Evolutionary conservation across 2,329 filamentous ascomycete species (phyloP).

Genomic region (Cordyceps fumosorosea): DNA sequence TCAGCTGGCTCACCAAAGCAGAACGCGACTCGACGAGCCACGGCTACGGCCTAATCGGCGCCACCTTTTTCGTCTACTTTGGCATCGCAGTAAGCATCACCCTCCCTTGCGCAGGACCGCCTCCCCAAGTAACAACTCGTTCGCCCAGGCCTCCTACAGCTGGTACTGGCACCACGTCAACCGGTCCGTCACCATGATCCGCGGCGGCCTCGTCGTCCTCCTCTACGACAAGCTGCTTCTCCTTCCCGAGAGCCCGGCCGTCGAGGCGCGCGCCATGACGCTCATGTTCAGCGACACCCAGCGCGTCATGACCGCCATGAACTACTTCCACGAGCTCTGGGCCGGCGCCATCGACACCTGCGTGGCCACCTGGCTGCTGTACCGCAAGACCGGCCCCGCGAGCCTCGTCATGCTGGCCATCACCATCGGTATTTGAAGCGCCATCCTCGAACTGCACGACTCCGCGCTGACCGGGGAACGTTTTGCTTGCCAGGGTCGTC

Average conservation of each 20-base stretch:
- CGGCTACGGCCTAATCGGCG: not conserved
- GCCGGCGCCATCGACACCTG: not conserved
- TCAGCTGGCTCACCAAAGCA: not conserved
- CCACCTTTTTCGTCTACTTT: conserved; percentile 1
- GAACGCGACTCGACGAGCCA: not conserved
- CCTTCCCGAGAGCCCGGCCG: not conserved
- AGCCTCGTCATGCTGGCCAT: not conserved
- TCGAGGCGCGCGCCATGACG: not conserved
- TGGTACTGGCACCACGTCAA: conserved; percentile 8
- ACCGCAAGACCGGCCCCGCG: not conserved
- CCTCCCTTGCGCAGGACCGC: not conserved
- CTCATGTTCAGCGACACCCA: conserved; percentile 9
- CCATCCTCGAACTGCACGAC: not conserved
- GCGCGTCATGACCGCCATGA: conserved; percentile 2
- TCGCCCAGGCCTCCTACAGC: not conserved
- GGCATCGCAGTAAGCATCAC: not conserved
- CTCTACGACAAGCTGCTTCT: conserved; percentile 4
- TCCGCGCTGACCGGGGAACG: not conserved
- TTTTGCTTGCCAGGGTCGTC: not conserved
- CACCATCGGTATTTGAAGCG: not conserved
- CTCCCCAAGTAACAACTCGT: not conserved
- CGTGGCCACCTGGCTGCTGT: not conserved
- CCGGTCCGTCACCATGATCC: not conserved
- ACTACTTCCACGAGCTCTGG: conserved; percentile 6
- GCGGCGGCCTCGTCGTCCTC: not conserved